Evolutionary conservation across 108 stramenopile genomes (phyloP), one percentile per base, ranked within the genome.

Genomic region (Mayamaea pseudoterrestris): DNA sequence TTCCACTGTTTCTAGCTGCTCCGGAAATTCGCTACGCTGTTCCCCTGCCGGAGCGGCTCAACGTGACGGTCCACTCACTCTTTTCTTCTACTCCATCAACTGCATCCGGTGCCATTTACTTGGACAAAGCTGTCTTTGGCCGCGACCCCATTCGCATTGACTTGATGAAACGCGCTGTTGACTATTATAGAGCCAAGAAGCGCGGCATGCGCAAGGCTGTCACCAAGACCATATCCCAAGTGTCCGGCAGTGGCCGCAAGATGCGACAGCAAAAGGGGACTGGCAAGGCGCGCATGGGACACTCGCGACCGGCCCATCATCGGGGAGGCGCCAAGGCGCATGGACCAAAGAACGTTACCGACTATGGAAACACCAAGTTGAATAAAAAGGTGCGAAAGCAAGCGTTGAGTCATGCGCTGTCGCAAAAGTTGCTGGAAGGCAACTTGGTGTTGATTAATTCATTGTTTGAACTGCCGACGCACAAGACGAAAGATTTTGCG

Each of bases 311-410:
- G 17, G 76, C 93, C 0, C 93, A 94, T 71, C 90, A 82, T 90
- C 63, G 93, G 17, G 93, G 93, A 12, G 93, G 93, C 7, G 90
- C 87, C 60, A 94, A 92, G 76, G 87, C 93, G 23, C 93, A 94
- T 58, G 93, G 93, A 7, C 90, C 93, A 32, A 86, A 84, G 68
- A 66, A 62, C 20, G 49, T 71, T 1, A 65, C 63, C 37, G 78
- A 94, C 59, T 94, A 87, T 51, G 65, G 58, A 1, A 76, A 79
- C 14, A 75, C 71, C 49, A 91, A 93, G 63, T 58, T 92, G 43
- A 92, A 94, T 68, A 88, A 86, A 57, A 90, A 85, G 56, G 71
- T 78, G 43, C 65, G 75, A 30, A 61, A 61, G 41, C 41, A 88
- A 59, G 93, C 86, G 20, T 63, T 94, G 49, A 43, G 65, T 35